Base-by-base conservation (phyloP, 2,329 filamentous ascomycete species). In the Calycina herbarum region DNA sequence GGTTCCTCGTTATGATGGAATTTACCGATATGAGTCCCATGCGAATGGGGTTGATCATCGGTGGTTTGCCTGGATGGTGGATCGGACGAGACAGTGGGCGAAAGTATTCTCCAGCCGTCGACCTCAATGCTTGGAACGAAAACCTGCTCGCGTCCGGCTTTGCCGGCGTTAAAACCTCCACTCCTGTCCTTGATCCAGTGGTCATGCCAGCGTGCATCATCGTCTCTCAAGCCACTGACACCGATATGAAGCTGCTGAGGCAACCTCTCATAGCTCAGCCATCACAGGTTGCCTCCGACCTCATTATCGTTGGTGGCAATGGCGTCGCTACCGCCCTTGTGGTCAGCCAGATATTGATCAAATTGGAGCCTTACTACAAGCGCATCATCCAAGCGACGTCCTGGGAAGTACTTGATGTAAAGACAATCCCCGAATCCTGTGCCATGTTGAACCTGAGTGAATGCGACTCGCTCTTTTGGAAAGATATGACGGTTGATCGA, bases 1-100 rank as follows among this genome's bases (percentile, higher is more conserved):
- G 83, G 0, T 78, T 79, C 45, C 71, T 86, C 11, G 5, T 58
- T 24, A n/a, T 35, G 5, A 10, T 15, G 10, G 24, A 58, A 15
- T 13, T 58, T 31, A 58, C 56, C 8, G 31, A 58, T 11, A 58
- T 8, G 10, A 24, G 27, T n/a, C 31, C 27, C 3, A 58, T 58
- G 10, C 56, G 31, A 10, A 69, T 71, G 63, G 73, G 72, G 15
- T 40, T 61, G 11, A 63, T 73, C 20, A 72, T 76, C 27, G 74
- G 74, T 65, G 67, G 73, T 13, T 67, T 78, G 1, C 61, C 69
- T 0, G 74, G 74, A 29, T 77, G 17, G 76, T 77, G 76, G 75
- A 67, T 75, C 48, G 72, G 75, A 8, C 68, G 69, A 31, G 66
- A 75, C 35, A 72, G 75, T 48, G 73, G 45, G 10, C 51, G 65